phyloP scores from a whole-genome alignment of 2,329 filamentous ascomycete genomes.

The Sclerotinia glacialis region DNA sequence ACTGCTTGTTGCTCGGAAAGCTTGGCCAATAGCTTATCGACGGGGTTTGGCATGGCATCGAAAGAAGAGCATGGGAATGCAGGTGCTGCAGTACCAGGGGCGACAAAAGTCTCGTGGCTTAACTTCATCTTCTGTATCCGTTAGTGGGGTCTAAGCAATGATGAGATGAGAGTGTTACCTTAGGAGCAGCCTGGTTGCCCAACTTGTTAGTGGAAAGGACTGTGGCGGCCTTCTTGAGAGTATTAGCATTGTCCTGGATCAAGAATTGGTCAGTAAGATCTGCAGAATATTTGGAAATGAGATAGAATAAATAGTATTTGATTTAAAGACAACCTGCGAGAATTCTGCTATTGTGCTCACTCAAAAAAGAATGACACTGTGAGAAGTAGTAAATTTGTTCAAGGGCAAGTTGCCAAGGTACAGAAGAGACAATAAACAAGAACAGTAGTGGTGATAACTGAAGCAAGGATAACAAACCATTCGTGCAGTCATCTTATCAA shows the following conservation, averaged over 20 bases:
- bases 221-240: conserved; percentile 42
- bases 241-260: conserved; percentile 29
- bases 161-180: conserved; percentile 44
- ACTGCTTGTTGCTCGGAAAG: conserved; percentile 67
- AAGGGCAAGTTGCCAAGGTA: background rate
- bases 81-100: background rate
- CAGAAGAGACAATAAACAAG: background rate
- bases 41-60: conserved; percentile 48
- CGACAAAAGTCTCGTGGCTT: conserved; percentile 42
- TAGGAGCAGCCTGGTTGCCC: conserved; percentile 51
- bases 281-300: conserved; percentile 16
- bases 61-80: conserved; percentile 29
- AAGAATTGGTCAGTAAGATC: conserved; percentile 25
- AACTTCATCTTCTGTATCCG: conserved; percentile 48
- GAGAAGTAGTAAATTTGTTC: background rate
- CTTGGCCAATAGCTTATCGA: conserved; percentile 72
- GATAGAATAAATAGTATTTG: conserved; percentile 3
- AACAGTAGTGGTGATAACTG: background rate
- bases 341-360: background rate
- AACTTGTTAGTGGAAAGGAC: conserved; percentile 54
- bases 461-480: background rate
- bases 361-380: background rate
- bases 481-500: conserved; percentile 29
- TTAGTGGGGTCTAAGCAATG: conserved; percentile 29
- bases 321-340: background rate